Evolutionary conservation across 2,329 filamentous ascomycete species (phyloP).

Genomic region (Daldinia sp.): DNA sequence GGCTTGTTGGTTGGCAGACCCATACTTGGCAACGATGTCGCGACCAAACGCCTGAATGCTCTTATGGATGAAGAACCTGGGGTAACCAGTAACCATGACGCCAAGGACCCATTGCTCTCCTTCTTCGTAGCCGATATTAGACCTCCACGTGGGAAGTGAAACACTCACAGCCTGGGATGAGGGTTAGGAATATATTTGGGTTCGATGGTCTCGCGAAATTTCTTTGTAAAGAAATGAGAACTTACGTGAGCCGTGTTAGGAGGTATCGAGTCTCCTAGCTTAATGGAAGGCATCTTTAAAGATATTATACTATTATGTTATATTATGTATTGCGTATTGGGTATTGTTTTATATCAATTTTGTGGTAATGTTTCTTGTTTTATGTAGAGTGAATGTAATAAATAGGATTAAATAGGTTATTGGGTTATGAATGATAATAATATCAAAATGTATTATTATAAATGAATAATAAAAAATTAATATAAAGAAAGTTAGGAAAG

Average conservation of each 20-base stretch:
- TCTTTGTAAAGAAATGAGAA: constrained; percentile 37
- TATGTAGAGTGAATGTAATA: no score
- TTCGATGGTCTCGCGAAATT: no score
- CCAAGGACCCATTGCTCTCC: constrained; percentile 85
- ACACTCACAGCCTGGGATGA: constrained; percentile 84
- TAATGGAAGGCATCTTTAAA: constrained; percentile 58
- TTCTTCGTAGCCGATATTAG: constrained; percentile 94
- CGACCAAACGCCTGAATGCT: constrained; percentile 77
- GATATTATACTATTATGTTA: no score
- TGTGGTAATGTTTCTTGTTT: no score
- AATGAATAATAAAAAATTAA: no score
- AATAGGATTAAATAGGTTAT: no score
- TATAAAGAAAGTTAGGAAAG: no score
- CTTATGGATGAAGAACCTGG: constrained; percentile 93
- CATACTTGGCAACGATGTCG: constrained; percentile 72
- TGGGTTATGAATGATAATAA: no score
- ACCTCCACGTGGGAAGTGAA: constrained; percentile 89
- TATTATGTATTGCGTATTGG: no score
- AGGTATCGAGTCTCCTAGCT: constrained; percentile 76
- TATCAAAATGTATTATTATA: no score
- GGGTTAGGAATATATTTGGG: background rate
- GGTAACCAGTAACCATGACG: constrained; percentile 90
- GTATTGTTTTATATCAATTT: no score
- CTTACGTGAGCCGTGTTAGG: constrained; percentile 80
- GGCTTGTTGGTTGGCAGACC: constrained; percentile 68